These are phyloP conservation scores for Phytophthora vignae DNA, from an alignment of 352 stramenopile genomes.

Conservation along the genomic window DNA sequence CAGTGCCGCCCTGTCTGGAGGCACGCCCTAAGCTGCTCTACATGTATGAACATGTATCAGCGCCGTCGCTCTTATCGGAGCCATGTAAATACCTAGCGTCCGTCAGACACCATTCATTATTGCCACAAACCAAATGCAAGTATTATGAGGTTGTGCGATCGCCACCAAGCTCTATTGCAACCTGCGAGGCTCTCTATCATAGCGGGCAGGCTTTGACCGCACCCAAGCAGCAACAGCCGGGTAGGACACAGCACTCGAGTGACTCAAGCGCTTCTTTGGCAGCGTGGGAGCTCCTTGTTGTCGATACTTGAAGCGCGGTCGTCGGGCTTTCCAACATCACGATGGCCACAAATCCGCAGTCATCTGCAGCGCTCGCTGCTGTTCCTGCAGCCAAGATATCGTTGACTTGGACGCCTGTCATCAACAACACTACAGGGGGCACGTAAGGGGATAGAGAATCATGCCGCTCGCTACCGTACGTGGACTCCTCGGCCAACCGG, in stretches of 20 bases:
- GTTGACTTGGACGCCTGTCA: slow-evolving; percentile 12
- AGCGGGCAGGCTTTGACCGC: background rate
- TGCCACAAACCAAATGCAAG: slow-evolving; percentile 25
- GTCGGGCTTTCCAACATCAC: slow-evolving; percentile 20
- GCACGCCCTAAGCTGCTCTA: slow-evolving; percentile 11
- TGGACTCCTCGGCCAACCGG: background rate
- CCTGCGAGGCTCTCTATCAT: background rate
- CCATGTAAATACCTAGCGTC: slow-evolving; percentile 26
- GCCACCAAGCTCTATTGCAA: slow-evolving; percentile 23
- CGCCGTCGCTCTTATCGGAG: slow-evolving; percentile 3
- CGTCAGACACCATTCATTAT: slow-evolving; percentile 28
- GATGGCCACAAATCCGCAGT: slow-evolving; percentile 20
- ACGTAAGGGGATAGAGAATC: slow-evolving; percentile 10
- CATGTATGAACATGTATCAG: background rate
- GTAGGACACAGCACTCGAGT: no score
- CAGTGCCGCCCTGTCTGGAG: slow-evolving; percentile 35
- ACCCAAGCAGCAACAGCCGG: background rate
- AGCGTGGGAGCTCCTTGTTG: slow-evolving; percentile 2
- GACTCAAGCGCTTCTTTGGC: slow-evolving; percentile 14
- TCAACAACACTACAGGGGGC: background rate
- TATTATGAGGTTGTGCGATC: slow-evolving; percentile 38
- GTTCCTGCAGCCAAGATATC: background rate
- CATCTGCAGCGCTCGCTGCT: slow-evolving; percentile 15
- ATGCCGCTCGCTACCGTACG: background rate
- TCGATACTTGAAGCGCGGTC: slow-evolving; percentile 26